A percentile compares a stretch with the other conserved stretches of the same genome.
These are phyloP conservation scores for Nothophoma quercina DNA, from an alignment of 2,329 filamentous ascomycete genomes.

Conservation along the genomic window DNA sequence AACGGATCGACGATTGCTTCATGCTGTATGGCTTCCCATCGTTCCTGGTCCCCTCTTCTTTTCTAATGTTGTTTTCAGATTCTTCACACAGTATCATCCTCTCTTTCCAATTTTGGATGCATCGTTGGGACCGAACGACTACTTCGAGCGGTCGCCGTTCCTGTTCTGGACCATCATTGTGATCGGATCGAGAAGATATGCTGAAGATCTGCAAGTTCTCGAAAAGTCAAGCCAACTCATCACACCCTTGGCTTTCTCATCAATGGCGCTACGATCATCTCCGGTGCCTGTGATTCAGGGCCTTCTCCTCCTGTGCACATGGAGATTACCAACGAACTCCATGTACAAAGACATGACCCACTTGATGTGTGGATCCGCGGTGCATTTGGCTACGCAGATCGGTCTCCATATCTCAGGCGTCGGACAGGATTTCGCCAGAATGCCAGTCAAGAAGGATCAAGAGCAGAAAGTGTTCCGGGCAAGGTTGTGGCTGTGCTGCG, in stretches of 20 bases:
- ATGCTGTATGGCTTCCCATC: slow-evolving; percentile 31
- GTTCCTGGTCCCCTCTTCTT: background rate
- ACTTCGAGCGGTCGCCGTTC: slow-evolving; percentile 45
- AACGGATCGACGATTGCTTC: slow-evolving; percentile 47
- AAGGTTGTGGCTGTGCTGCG: slow-evolving; percentile 48
- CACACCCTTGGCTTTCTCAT: slow-evolving; percentile 48
- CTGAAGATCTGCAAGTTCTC: slow-evolving; percentile 46
- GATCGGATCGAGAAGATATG: slow-evolving; percentile 49
- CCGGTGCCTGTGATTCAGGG: slow-evolving; percentile 52
- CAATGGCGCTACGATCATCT: slow-evolving; percentile 47
- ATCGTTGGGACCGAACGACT: slow-evolving; percentile 41
- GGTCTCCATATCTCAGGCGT: slow-evolving; percentile 51
- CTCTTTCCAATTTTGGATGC: slow-evolving; percentile 46
- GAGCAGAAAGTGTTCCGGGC: slow-evolving; percentile 46
- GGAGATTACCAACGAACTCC: slow-evolving; percentile 52
- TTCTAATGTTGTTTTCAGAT: slow-evolving; percentile 34
- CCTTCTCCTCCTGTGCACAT: slow-evolving; percentile 51
- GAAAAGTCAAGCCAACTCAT: slow-evolving; percentile 44
- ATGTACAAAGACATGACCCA: slow-evolving; percentile 53
- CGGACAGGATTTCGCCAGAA: slow-evolving; percentile 52
- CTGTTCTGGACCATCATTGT: slow-evolving; percentile 53
- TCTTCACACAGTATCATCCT: slow-evolving; percentile 45
- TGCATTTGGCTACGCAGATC: slow-evolving; percentile 52
- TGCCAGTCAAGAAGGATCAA: slow-evolving; percentile 46
- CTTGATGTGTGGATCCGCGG: slow-evolving; percentile 50